Base-by-base conservation (phyloP, 176 grass and related monocot species). In the Paspalum notatum region DNA sequence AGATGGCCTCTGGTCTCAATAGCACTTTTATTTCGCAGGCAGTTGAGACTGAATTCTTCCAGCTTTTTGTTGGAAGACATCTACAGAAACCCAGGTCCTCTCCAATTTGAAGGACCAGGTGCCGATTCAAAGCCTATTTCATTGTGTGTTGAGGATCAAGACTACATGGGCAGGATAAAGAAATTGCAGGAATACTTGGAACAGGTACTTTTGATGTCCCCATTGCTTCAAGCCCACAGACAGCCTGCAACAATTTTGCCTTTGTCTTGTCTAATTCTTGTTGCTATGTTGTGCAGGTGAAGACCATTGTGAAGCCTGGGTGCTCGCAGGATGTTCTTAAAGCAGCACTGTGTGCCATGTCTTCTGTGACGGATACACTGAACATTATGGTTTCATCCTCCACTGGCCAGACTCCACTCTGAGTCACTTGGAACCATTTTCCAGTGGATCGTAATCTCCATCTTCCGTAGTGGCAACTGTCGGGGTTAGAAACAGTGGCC, bases 91-190 rank as follows among this genome's bases (percentile, higher is more conserved):
- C 90, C 92, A 54, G 96, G 96, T 45, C 96, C 96, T 4, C 90
- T 93, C 62, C 96, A 99, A 83, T 99, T 91, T 48, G 92, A 93
- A 71, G 96, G 92, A 56, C 75, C 92, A 68, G 92, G 92, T 83
- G 89, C 89, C 5, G 96, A 99, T 85, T 43, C 86, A 4, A 99
- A 99, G 44, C 74, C 88, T 26, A 86, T 93, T 74, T 83, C 96
- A 12, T 85, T 99, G 72, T 89, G 86, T 39, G 96, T 99, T 60
- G 96, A 99, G 90, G 96, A 99, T 87, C 88, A 94, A 86, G 96
- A 99, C 61, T 99, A 99, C 85, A 99, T 99, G 90, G 96, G 96
- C 60, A 83, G 96, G 84, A 99, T 99, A 70, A 99, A 99, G 81
- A 87, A 93, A 68, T 78, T 99, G 51, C 88, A 95, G 87, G 90